Percentiles rank a stretch among this genome's conserved stretches.
phyloP scores from a whole-genome alignment of 768 basidiomycete genomes.

The Hypholoma fasciculare region DNA sequence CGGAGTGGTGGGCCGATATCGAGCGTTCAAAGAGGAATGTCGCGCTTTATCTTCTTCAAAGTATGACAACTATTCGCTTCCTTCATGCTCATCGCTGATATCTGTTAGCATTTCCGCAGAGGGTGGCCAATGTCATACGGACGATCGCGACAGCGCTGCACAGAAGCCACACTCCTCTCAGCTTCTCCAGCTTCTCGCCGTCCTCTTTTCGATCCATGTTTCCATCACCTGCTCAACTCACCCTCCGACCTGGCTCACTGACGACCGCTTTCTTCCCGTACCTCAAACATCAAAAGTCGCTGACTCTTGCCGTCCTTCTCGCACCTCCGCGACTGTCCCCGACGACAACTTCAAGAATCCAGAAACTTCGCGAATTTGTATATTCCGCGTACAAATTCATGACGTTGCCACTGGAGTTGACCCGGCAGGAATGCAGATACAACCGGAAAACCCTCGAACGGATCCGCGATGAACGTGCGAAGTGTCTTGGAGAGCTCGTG shows the following conservation, averaged over 20 bases:
- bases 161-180: conserved; percentile 45
- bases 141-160: conserved; percentile 43
- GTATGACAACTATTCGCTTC: conserved; percentile 41
- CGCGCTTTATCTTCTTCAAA: conserved; percentile 73
- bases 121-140: conserved; percentile 34
- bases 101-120: conserved; percentile 44
- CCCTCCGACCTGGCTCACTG: conserved; percentile 50
- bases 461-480: conserved; percentile 68
- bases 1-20: conserved; percentile 82
- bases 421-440: conserved; percentile 64
- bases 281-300: conserved; percentile 27
- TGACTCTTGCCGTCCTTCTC: conserved; percentile 21
- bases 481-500: conserved; percentile 63
- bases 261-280: conserved; percentile 70
- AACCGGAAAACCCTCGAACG: conserved; percentile 61
- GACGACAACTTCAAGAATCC: conserved; percentile 1
- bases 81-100: conserved; percentile 7
- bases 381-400: conserved; percentile 24
- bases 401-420: conserved; percentile 59
- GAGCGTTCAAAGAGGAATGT: conserved; percentile 59
- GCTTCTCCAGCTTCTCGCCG: conserved; percentile 44
- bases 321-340: conserved; percentile 8
- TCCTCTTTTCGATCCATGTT: conserved; percentile 50
- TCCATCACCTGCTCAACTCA: conserved; percentile 37
- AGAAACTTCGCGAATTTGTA: conserved; percentile 14